These are phyloP conservation scores for Hypholoma sublateritium DNA, from an alignment of 768 basidiomycete genomes.

Conservation along the genomic window DNA sequence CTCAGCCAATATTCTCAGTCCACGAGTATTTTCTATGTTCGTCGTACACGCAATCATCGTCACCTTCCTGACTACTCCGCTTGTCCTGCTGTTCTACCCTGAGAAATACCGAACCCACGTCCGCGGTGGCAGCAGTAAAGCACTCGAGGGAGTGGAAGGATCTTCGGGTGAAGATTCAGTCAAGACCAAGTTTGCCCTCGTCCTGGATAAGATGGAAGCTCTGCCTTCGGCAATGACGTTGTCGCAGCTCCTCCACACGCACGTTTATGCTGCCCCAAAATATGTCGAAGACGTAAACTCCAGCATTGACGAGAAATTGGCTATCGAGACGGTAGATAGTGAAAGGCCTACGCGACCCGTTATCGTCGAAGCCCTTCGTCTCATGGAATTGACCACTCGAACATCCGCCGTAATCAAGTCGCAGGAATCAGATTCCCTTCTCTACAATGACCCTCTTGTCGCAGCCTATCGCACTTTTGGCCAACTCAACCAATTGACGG, in stretches of 20 bases:
- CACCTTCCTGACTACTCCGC: slow-evolving; percentile 84
- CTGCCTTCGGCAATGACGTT: slow-evolving; percentile 82
- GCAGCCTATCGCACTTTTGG: slow-evolving; percentile 80
- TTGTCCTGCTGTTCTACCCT: slow-evolving; percentile 79
- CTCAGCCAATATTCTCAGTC: slow-evolving; percentile 59
- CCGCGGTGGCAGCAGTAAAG: slow-evolving; percentile 15
- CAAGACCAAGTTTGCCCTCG: slow-evolving; percentile 64
- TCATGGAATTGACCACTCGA: slow-evolving; percentile 87
- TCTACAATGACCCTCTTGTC: slow-evolving; percentile 70
- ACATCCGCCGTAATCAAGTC: slow-evolving; percentile 86
- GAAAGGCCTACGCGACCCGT: slow-evolving; percentile 22
- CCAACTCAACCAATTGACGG: slow-evolving; percentile 61
- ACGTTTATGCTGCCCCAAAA: background rate
- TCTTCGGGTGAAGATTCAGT: slow-evolving; percentile 32
- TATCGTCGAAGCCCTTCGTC: slow-evolving; percentile 76
- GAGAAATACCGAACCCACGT: slow-evolving; percentile 47
- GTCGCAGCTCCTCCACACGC: slow-evolving; percentile 61
- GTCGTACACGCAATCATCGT: slow-evolving; percentile 76
- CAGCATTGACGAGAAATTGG: slow-evolving; percentile 24
- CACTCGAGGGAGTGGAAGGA: slow-evolving; percentile 14
- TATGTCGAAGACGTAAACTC: slow-evolving; percentile 1
- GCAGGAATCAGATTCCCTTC: slow-evolving; percentile 68
- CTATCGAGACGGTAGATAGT: background rate
- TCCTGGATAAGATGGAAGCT: slow-evolving; percentile 82
- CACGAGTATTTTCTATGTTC: slow-evolving; percentile 84